These are phyloP conservation scores for Juglanconis juglandina DNA, from an alignment of 2,329 filamentous ascomycete genomes.

Conservation along the genomic window DNA sequence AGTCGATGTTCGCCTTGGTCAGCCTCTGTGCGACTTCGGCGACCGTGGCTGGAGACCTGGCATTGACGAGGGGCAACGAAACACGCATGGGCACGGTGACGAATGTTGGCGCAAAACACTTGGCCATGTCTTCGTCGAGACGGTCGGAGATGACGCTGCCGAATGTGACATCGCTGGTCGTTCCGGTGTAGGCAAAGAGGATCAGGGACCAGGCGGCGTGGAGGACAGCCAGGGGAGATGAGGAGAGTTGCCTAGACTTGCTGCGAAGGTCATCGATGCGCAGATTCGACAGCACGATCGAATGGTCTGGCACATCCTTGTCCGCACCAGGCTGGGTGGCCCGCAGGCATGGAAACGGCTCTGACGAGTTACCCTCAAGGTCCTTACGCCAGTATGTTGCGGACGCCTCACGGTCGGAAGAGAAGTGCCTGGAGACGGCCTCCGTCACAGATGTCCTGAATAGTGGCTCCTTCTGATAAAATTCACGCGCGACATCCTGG, in stretches of 20 bases:
- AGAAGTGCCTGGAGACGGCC: no score
- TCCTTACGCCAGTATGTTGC: not conserved
- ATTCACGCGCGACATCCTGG: no score
- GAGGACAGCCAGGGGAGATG: slow-evolving; percentile 31
- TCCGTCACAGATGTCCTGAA: no score
- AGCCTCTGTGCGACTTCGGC: slow-evolving; percentile 19
- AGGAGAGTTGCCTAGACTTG: not conserved
- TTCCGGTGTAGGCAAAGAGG: slow-evolving; percentile 30
- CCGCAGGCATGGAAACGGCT: not conserved
- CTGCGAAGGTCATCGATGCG: not conserved
- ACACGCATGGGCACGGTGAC: slow-evolving; percentile 32
- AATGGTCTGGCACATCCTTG: not conserved
- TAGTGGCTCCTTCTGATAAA: no score
- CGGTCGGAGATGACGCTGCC: slow-evolving; percentile 32
- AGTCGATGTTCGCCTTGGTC: not conserved
- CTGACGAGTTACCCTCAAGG: not conserved
- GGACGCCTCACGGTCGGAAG: not conserved
- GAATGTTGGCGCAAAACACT: slow-evolving; percentile 29
- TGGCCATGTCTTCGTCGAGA: slow-evolving; percentile 23
- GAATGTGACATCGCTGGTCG: slow-evolving; percentile 31
- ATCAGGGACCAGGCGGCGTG: slow-evolving; percentile 35
- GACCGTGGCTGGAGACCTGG: slow-evolving; percentile 16
- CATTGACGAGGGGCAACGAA: slow-evolving; percentile 14
- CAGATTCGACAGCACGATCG: not conserved
- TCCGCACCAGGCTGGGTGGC: not conserved